phyloP scores from a whole-genome alignment of 2,329 filamentous ascomycete genomes.

The Orbilia brochopaga region DNA sequence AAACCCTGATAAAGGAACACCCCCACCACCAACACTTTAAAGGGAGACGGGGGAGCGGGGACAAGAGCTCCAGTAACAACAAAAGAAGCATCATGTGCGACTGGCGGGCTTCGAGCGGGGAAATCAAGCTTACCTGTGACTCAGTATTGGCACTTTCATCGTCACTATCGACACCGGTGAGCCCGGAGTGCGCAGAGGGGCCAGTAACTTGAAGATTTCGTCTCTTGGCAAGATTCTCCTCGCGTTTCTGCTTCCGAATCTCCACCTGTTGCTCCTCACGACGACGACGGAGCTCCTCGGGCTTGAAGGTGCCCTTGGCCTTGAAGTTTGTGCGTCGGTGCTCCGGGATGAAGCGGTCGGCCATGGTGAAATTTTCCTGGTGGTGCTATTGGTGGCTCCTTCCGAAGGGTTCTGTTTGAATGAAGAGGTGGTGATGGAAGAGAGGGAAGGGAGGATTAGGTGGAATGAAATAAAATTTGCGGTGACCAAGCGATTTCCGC shows the following conservation, averaged over 20 bases:
- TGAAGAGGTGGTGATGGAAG: slow-evolving; percentile 24
- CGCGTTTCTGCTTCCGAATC: slow-evolving; percentile 97
- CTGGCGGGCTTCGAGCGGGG: background rate
- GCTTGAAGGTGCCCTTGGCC: slow-evolving; percentile 99
- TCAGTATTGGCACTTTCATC: slow-evolving; percentile 95
- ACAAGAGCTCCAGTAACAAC: slow-evolving; percentile 9
- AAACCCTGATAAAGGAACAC: slow-evolving; percentile 20
- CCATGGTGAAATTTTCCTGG: slow-evolving; percentile 68
- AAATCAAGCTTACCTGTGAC: slow-evolving; percentile 76
- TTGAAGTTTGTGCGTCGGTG: slow-evolving; percentile 99
- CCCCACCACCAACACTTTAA: slow-evolving; percentile 38
- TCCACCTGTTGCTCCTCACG: slow-evolving; percentile 99
- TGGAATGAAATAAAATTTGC: slow-evolving; percentile 30
- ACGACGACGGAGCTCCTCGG: slow-evolving; percentile 95
- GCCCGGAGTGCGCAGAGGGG: slow-evolving; percentile 70
- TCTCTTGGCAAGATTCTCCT: slow-evolving; percentile 98
- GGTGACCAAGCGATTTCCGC: slow-evolving; percentile 50
- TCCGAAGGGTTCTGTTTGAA: slow-evolving; percentile 33
- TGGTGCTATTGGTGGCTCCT: slow-evolving; percentile 18
- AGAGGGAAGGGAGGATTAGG: slow-evolving; percentile 46
- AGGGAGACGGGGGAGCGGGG: background rate
- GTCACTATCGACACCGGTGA: slow-evolving; percentile 88
- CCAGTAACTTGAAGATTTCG: slow-evolving; percentile 78
- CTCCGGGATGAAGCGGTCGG: slow-evolving; percentile 98
- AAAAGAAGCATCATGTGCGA: slow-evolving; percentile 1